A percentile compares a stretch with the other conserved stretches of the same genome.
These are phyloP conservation scores for Coniochaeta sp. DNA, from an alignment of 2,329 filamentous ascomycete genomes.

Conservation along the genomic window DNA sequence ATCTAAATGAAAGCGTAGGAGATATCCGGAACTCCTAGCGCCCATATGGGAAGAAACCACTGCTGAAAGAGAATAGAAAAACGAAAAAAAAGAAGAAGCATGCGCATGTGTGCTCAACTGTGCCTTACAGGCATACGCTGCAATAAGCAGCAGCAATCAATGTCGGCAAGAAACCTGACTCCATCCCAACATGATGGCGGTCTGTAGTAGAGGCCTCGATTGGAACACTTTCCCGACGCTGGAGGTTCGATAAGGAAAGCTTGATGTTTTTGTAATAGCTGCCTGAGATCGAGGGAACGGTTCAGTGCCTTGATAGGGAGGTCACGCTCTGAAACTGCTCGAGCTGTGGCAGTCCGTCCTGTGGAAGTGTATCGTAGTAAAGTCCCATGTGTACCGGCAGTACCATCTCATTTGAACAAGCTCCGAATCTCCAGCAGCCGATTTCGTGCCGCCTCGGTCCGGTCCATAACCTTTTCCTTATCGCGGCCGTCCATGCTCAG, in stretches of 20 bases:
- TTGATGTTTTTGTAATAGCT: background rate
- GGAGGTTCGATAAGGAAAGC: too few relatives aligned
- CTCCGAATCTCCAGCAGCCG: conserved; percentile 44
- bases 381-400: background rate
- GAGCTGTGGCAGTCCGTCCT: too few relatives aligned
- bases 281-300: too few relatives aligned
- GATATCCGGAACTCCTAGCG: background rate
- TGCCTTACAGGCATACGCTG: background rate
- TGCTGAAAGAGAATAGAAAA: background rate
- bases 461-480: conserved; percentile 32
- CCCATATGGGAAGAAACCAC: background rate
- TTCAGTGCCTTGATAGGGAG: too few relatives aligned
- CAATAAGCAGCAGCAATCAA: too few relatives aligned
- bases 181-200: too few relatives aligned
- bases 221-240: background rate
- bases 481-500: conserved; percentile 69
- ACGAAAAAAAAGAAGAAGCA: background rate
- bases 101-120: background rate
- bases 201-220: background rate
- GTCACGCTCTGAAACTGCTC: too few relatives aligned
- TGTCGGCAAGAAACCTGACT: background rate
- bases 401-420: conserved; percentile 32
- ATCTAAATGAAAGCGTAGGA: background rate
- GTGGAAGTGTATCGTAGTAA: background rate
- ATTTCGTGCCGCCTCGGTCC: conserved; percentile 37